These are phyloP conservation scores for Nelumbo lutea DNA, from an alignment of 164 flowering plant genomes.

Conservation along the genomic window DNA sequence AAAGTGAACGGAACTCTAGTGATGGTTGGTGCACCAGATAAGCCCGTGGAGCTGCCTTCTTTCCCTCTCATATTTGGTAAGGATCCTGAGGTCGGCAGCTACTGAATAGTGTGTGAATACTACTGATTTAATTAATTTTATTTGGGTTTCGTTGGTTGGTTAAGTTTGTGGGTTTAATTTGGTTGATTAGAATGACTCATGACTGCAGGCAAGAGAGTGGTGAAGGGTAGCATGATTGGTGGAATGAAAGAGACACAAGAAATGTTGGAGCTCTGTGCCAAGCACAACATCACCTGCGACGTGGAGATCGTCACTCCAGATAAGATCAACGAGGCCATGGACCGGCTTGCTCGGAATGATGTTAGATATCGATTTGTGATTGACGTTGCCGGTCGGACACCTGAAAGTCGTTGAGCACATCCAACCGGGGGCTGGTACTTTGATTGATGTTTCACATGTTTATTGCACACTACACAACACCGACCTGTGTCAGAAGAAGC, in stretches of 20 bases:
- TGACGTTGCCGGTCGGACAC: constrained; percentile 34
- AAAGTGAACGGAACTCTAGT: constrained; percentile 53
- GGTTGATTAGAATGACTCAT: too few relatives aligned
- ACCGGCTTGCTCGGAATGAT: constrained; percentile 47
- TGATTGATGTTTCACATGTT: too few relatives aligned
- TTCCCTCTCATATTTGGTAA: constrained; percentile 60
- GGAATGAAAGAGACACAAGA: constrained; percentile 61
- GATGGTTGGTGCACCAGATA: constrained; percentile 63
- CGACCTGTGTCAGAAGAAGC: too few relatives aligned
- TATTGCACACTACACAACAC: too few relatives aligned
- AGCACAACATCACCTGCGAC: constrained; percentile 48
- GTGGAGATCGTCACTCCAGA: constrained; percentile 40
- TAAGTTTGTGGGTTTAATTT: too few relatives aligned
- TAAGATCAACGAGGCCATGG: constrained; percentile 44
- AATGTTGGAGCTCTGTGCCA: constrained; percentile 54
- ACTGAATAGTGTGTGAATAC: not conserved
- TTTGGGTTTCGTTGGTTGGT: too few relatives aligned
- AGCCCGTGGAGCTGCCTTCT: constrained; percentile 60
- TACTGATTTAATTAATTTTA: too few relatives aligned
- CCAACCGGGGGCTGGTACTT: too few relatives aligned
- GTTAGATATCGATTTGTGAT: constrained; percentile 67
- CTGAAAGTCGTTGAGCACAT: not conserved
- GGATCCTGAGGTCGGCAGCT: not conserved
- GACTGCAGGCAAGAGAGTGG: constrained; percentile 41
- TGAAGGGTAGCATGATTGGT: constrained; percentile 62